A percentile compares a stretch with the other conserved stretches of the same genome.
phyloP scores from a whole-genome alignment of 1,284 basidiomycete species.

The Leccinum ponderosum region DNA sequence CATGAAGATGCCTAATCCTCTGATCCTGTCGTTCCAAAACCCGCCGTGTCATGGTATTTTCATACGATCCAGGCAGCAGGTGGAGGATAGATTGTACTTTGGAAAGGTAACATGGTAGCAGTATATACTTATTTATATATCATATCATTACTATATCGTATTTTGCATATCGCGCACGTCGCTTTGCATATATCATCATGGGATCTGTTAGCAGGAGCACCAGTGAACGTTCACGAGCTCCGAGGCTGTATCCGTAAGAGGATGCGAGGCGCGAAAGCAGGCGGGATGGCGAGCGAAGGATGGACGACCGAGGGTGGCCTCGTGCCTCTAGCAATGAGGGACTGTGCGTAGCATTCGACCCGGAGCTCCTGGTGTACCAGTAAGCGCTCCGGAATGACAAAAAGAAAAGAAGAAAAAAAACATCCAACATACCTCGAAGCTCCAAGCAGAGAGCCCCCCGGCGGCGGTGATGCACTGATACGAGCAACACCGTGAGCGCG shows the following conservation, averaged over 20 bases:
- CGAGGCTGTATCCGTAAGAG: slow-evolving; percentile 1
- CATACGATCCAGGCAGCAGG: background rate
- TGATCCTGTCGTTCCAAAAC: background rate
- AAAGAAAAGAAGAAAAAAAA: background rate
- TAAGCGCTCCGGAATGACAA: background rate
- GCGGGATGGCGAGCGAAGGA: slow-evolving; percentile 28
- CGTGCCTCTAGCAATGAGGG: slow-evolving; percentile 25
- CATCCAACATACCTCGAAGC: slow-evolving; percentile 27
- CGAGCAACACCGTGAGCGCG: slow-evolving; percentile 1
- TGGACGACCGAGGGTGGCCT: slow-evolving; percentile 17
- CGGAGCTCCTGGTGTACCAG: slow-evolving; percentile 22
- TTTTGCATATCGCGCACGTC: slow-evolving; percentile 3
- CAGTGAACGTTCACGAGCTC: background rate
- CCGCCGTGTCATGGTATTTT: background rate
- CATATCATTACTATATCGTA: slow-evolving; percentile 7
- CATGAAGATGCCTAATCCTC: slow-evolving; percentile 28
- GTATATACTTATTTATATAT: slow-evolving; percentile 12
- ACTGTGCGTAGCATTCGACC: slow-evolving; percentile 32
- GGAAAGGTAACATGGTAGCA: background rate
- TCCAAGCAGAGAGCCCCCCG: slow-evolving; percentile 25
- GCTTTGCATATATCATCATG: background rate
- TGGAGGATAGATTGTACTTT: slow-evolving; percentile 8
- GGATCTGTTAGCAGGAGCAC: background rate
- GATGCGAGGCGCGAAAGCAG: slow-evolving; percentile 26
- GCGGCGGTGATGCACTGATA: slow-evolving; percentile 34